These are phyloP conservation scores for Schwanniomyces sp. DNA, from an alignment of 805 yeast species.

Conservation along the genomic window DNA sequence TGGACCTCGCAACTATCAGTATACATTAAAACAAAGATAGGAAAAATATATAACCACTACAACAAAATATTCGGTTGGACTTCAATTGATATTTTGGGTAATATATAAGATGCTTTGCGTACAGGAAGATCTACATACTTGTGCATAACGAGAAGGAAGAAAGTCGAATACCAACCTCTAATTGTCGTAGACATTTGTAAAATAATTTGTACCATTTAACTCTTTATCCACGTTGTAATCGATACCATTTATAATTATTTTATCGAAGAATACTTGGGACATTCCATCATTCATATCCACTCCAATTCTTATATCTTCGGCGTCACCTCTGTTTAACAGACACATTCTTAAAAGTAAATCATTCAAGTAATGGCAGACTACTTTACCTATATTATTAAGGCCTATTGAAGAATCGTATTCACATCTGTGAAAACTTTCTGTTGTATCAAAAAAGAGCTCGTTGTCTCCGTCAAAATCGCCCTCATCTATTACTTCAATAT, in stretches of 20 bases:
- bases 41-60: background rate
- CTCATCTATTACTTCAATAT: conserved; percentile 31
- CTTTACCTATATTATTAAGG: conserved; percentile 14
- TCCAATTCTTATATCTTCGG: conserved; percentile 33
- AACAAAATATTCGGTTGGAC: background rate
- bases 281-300: conserved; percentile 36
- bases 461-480: conserved; percentile 37
- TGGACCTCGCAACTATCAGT: background rate
- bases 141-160: background rate
- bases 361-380: conserved; percentile 35
- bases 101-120: background rate
- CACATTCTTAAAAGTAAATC: conserved; percentile 30
- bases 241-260: conserved; percentile 31
- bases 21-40: background rate
- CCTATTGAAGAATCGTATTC: conserved; percentile 8
- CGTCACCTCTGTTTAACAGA: conserved; percentile 40
- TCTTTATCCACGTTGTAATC: conserved; percentile 35
- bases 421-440: conserved; percentile 11
- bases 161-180: background rate
- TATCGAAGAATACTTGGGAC: conserved; percentile 8
- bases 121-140: background rate
- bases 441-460: conserved; percentile 16
- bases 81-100: too few relatives aligned
- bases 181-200: conserved; percentile 24
- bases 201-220: conserved; percentile 39